Conservation (phyloP, 192 early-diverging fungal genomes). For the Coemansia sp. region DNA sequence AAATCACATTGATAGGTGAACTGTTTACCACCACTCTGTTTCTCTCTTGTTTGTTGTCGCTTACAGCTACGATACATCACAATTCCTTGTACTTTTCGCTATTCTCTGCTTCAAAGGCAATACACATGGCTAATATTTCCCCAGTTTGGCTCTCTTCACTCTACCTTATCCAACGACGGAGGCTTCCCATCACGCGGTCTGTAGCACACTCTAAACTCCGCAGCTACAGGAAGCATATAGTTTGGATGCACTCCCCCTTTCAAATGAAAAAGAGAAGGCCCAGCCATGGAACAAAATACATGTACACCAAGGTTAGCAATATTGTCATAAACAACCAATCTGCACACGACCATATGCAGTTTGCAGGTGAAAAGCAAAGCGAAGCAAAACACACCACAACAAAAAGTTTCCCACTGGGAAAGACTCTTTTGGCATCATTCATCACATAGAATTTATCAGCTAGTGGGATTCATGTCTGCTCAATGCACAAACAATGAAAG, state of each 20-base stretch:
- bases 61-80: no score
- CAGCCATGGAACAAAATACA: neutral
- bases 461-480: neutral
- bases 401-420: no score
- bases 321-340: neutral
- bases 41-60: neutral
- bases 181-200: slow-evolving; percentile 23
- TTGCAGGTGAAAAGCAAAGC: no score
- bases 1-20: neutral
- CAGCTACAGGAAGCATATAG: slow-evolving; percentile 13
- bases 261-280: neutral
- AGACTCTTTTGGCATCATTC: no score
- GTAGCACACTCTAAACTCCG: slow-evolving; percentile 35
- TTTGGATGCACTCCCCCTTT: neutral
- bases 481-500: neutral
- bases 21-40: neutral
- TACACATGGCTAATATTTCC: neutral
- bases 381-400: no score
- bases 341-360: no score
- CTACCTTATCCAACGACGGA: slow-evolving; percentile 38
- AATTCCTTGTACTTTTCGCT: no score
- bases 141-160: neutral
- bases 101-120: neutral
- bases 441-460: neutral
- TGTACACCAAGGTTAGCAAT: neutral